A percentile compares a stretch with the other conserved stretches of the same genome.
phyloP scores from a whole-genome alignment of 768 basidiomycete species.

The Mycena venus region DNA sequence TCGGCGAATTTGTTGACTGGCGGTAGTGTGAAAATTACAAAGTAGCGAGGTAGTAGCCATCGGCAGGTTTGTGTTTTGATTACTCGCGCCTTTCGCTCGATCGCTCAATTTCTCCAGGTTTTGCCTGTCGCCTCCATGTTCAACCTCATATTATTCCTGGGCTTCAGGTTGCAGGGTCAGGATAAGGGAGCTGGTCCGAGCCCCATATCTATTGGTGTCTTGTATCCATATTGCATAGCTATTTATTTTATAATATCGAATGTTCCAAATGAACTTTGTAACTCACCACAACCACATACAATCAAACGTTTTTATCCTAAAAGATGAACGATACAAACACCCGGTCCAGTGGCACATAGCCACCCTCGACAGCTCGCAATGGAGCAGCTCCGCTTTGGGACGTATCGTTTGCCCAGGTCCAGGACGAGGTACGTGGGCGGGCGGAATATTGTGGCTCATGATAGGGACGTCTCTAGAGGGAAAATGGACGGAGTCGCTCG shows the following conservation, averaged over 20 bases:
- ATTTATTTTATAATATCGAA: neutral
- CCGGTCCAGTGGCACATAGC: constrained; percentile 4
- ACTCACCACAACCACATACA: no score
- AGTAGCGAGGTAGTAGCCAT: neutral
- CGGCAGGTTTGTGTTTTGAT: neutral
- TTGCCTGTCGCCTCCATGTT: neutral
- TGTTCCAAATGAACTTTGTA: neutral
- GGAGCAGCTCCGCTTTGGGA: constrained; percentile 21
- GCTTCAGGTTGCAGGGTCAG: neutral
- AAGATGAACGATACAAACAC: constrained; percentile 4
- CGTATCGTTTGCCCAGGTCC: constrained; percentile 8
- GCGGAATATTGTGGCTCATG: neutral
- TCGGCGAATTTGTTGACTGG: constrained; percentile 12
- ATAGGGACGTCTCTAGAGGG: neutral
- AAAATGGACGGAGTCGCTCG: neutral
- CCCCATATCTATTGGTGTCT: neutral
- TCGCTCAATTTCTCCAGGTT: neutral
- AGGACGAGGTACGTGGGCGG: neutral
- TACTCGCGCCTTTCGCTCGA: neutral
- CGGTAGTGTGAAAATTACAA: neutral
- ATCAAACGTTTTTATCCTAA: no score
- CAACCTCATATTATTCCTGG: neutral
- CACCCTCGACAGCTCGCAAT: constrained; percentile 14
- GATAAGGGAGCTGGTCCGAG: neutral
- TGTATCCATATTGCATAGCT: neutral